Percentiles rank a stretch among this genome's conserved stretches.
Evolutionary conservation across 2,329 filamentous ascomycete genomes (phyloP).

Genomic region (Metarhizium guizhouense): DNA sequence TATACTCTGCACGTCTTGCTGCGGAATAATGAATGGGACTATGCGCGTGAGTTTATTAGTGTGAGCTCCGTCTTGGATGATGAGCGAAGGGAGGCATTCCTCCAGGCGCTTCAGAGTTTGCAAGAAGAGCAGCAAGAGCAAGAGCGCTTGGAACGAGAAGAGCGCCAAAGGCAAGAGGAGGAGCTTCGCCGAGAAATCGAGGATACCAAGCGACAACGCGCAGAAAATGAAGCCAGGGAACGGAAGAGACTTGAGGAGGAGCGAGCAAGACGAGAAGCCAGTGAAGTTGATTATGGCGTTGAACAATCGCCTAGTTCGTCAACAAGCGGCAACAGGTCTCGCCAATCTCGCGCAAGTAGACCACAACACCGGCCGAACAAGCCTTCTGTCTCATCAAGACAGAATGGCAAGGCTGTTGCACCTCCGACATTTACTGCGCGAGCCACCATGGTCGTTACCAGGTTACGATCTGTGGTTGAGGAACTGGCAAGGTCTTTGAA

Average conservation of each 20-base stretch:
- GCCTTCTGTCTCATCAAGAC: constrained; percentile 15
- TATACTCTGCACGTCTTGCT: constrained; percentile 94
- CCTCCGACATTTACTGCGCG: constrained; percentile 33
- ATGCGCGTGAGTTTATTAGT: constrained; percentile 82
- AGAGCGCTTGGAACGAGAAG: constrained; percentile 56
- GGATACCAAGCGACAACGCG: constrained; percentile 43
- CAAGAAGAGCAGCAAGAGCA: constrained; percentile 74
- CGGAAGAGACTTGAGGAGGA: constrained; percentile 45
- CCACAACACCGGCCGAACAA: constrained; percentile 17
- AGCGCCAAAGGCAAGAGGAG: constrained; percentile 46
- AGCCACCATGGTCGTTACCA: constrained; percentile 43
- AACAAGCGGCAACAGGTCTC: constrained; percentile 24
- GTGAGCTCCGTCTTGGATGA: constrained; percentile 84
- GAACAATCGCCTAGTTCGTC: constrained; percentile 39
- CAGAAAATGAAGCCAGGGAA: constrained; percentile 51
- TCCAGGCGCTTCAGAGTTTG: constrained; percentile 74
- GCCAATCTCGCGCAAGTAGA: constrained; percentile 13
- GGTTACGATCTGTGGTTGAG: constrained; percentile 42
- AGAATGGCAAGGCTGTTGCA: constrained; percentile 19
- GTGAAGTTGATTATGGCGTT: constrained; percentile 61
- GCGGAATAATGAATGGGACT: constrained; percentile 92
- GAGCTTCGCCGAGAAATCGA: constrained; percentile 47
- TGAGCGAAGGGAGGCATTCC: constrained; percentile 79
- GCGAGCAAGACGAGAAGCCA: constrained; percentile 37
- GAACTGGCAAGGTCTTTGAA: constrained; percentile 40